These are phyloP conservation scores for Chlamydomonas sp. DNA, from an alignment of 139 green algal species.

Conservation along the genomic window DNA sequence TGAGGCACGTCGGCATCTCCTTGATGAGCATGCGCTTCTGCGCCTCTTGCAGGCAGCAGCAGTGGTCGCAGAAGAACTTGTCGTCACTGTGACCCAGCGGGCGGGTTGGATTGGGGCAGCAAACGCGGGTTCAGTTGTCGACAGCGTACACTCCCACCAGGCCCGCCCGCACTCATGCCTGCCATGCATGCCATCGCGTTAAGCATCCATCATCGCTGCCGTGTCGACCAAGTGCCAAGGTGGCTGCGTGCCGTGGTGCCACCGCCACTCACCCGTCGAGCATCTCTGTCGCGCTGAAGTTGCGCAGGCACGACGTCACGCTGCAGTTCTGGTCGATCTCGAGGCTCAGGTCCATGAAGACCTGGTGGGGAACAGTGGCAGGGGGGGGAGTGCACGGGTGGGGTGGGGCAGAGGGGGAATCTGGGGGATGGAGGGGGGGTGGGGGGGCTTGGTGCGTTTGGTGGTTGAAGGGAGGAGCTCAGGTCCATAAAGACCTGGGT, in stretches of 20 bases:
- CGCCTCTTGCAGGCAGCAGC: slow-evolving; percentile 81
- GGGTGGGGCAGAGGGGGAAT: too few relatives aligned
- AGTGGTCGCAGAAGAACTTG: slow-evolving; percentile 97
- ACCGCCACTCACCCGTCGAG: too few relatives aligned
- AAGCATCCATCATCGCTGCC: not conserved
- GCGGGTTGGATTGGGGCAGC: too few relatives aligned
- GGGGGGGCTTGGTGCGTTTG: too few relatives aligned
- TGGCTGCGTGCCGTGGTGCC: not conserved
- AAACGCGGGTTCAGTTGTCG: too few relatives aligned
- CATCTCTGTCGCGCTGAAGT: slow-evolving; percentile 62
- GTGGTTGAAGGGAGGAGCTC: too few relatives aligned
- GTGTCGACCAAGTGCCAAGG: not conserved
- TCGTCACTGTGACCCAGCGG: slow-evolving; percentile 70
- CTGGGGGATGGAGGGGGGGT: too few relatives aligned
- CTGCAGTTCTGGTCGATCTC: slow-evolving; percentile 91
- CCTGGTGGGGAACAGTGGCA: too few relatives aligned
- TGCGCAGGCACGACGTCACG: slow-evolving; percentile 75
- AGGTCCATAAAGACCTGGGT: too few relatives aligned
- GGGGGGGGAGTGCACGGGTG: too few relatives aligned
- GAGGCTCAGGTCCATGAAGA: slow-evolving; percentile 91
- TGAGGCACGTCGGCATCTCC: slow-evolving; percentile 69
- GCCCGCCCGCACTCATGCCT: not conserved
- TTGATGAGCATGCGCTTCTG: slow-evolving; percentile 88
- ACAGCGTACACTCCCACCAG: too few relatives aligned
- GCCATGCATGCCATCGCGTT: not conserved